Evolutionary conservation across 73 alveolate species (phyloP), one percentile per base, ranked within the genome.

Genomic region (Paramecium tetraurelia): DNA sequence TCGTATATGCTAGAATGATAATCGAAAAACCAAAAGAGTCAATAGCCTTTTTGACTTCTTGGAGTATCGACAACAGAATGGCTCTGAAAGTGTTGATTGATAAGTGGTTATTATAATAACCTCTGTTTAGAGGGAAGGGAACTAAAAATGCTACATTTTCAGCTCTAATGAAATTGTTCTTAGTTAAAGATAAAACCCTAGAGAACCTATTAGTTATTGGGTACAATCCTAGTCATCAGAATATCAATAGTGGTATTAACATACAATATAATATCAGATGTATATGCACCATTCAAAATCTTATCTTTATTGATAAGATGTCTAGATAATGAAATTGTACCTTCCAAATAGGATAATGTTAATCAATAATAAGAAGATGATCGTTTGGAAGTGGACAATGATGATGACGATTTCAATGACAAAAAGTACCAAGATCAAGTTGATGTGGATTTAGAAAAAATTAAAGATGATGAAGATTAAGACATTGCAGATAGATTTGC

Each of bases 171-270:
- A 98, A 95, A 72, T 93, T 97, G 58, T 97, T 96, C 87, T 70
- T 93, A 29, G 86, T 95, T 87, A 97, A 96, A 96, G 99, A 97
- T 93, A 92, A 93, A 12, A 94, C 97, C 21, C 94, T 97, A 35
- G 99, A 97, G 86, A 92, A 96, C 58, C 89, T 97, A 33, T 92
- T 95, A 94, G 99, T 97, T 10, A 97, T 98, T 85, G 99, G 99
- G n/a, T 98, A 96, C 92, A 98, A 98, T 89, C 99, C 99, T 11
- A 95, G 98, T 35, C 99, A 98, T 93, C 86, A 96, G n/a, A 96
- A 94, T 43, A 96, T 97, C 11, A 95, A 97, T 36, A 95, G 97
- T 22, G 94, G 93, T 86, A 86, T 63, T 36, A 11, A 33, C 1
- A 4, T 4, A 18, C 41, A 18, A 84, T 31, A 43, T 24, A 4